A percentile compares a stretch with the other conserved stretches of the same genome.
Conservation (phyloP, 1,139 yeast genomes). For the Scheffersomyces illinoinensis region DNA sequence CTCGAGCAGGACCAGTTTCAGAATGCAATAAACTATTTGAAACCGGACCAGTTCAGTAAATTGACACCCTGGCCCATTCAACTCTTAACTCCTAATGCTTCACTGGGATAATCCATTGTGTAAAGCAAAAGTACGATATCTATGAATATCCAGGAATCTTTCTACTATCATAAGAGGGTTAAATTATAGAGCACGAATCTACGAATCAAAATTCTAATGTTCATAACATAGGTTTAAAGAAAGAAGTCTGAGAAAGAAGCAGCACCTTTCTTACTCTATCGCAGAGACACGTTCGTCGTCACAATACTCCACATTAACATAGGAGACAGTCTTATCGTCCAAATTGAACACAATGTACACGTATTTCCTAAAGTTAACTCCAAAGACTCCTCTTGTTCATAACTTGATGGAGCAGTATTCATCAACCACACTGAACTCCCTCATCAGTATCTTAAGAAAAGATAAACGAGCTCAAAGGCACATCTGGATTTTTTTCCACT, state of each 20-base stretch:
- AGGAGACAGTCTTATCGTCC: slow-evolving; percentile 36
- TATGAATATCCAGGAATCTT: too few species aligned
- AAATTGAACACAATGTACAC: slow-evolving; percentile 40
- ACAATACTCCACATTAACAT: slow-evolving; percentile 38
- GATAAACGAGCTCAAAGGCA: slow-evolving; percentile 26
- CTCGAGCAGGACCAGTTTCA: too few species aligned
- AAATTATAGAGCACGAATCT: background rate
- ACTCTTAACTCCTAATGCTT: too few species aligned
- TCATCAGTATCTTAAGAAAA: slow-evolving; percentile 9
- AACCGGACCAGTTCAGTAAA: background rate
- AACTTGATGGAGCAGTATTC: slow-evolving; percentile 6
- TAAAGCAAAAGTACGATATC: background rate
- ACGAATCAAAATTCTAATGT: too few species aligned
- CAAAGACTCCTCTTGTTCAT: slow-evolving; percentile 21
- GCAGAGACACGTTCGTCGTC: slow-evolving; percentile 23
- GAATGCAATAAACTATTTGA: background rate
- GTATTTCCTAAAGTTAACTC: slow-evolving; percentile 40
- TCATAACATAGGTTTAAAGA: too few species aligned
- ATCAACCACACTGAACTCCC: slow-evolving; percentile 14
- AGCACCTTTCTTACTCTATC: slow-evolving; percentile 5
- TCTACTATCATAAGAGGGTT: too few species aligned
- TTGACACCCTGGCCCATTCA: too few species aligned
- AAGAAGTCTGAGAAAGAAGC: too few species aligned
- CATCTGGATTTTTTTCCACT: slow-evolving; percentile 21
- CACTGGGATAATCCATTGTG: background rate